phyloP scores from a whole-genome alignment of 441 rosid genomes.

The Lepidium campestre region DNA sequence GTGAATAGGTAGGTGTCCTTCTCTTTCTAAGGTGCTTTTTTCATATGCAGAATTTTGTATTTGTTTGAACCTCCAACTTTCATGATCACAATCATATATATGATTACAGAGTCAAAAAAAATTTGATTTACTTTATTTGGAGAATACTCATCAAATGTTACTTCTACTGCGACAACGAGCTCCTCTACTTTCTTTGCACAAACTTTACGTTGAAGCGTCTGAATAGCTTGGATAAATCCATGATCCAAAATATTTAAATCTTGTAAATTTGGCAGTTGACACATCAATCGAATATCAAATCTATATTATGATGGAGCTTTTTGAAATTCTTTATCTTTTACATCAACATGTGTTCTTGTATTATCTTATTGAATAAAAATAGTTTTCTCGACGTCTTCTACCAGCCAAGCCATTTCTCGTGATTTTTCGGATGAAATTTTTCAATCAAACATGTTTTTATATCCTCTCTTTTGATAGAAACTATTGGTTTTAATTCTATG shows the following conservation, averaged over 20 bases:
- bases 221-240: background rate
- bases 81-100: background rate
- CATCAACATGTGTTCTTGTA: background rate
- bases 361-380: background rate
- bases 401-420: background rate
- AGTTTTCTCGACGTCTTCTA: background rate
- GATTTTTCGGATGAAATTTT: background rate
- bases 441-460: background rate
- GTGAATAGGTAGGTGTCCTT: background rate
- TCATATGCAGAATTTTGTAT: background rate
- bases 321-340: background rate
- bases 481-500: background rate
- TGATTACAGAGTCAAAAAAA: background rate
- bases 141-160: background rate
- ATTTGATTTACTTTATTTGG: background rate
- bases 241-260: background rate
- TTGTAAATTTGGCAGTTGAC: background rate
- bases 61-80: background rate
- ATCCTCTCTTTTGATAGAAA: background rate
- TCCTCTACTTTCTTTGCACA: background rate
- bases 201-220: background rate
- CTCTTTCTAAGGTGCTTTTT: background rate
- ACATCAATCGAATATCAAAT: background rate
- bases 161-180: background rate
- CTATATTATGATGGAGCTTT: background rate